Percentiles rank a stretch among this genome's conserved stretches.
These are phyloP conservation scores for Bipolaris bicolor DNA, from an alignment of 2,329 filamentous ascomycete species.

Conservation along the genomic window DNA sequence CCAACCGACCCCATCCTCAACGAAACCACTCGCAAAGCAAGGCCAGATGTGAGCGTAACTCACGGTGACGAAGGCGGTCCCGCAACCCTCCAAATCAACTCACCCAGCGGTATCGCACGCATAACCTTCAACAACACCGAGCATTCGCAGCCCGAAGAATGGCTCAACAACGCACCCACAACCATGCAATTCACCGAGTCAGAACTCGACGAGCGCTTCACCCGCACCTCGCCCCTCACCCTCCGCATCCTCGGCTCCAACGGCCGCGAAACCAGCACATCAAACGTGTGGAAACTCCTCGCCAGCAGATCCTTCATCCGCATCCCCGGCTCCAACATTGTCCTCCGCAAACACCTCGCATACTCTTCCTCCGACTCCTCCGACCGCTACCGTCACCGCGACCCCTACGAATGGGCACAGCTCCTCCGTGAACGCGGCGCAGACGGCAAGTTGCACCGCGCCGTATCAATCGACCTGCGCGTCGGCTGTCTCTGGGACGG, in stretches of 20 bases:
- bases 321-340: constrained; percentile 49
- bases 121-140: constrained; percentile 35
- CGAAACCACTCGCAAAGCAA: constrained; percentile 16
- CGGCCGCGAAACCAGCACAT: constrained; percentile 45
- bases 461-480: constrained; percentile 53
- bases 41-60: constrained; percentile 6
- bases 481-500: constrained; percentile 56
- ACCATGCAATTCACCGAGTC: constrained; percentile 26
- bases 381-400: not conserved
- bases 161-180: constrained; percentile 15
- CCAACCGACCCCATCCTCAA: constrained; percentile 29
- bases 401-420: constrained; percentile 29
- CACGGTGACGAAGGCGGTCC: constrained; percentile 27
- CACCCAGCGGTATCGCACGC: constrained; percentile 33
- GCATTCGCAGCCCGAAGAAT: constrained; percentile 24
- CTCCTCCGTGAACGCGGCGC: constrained; percentile 24
- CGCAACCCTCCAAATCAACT: constrained; percentile 27
- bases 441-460: constrained; percentile 47
- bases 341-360: constrained; percentile 50
- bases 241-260: constrained; percentile 50
- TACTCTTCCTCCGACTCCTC: constrained; percentile 27
- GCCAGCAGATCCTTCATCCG: constrained; percentile 40
- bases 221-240: constrained; percentile 35
- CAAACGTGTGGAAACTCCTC: constrained; percentile 46
- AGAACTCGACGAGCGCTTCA: constrained; percentile 44